Evolutionary conservation across 1,139 yeast genomes (phyloP), one percentile per base, ranked within the genome.

Genomic region (Magnusiomyces fungicola): DNA sequence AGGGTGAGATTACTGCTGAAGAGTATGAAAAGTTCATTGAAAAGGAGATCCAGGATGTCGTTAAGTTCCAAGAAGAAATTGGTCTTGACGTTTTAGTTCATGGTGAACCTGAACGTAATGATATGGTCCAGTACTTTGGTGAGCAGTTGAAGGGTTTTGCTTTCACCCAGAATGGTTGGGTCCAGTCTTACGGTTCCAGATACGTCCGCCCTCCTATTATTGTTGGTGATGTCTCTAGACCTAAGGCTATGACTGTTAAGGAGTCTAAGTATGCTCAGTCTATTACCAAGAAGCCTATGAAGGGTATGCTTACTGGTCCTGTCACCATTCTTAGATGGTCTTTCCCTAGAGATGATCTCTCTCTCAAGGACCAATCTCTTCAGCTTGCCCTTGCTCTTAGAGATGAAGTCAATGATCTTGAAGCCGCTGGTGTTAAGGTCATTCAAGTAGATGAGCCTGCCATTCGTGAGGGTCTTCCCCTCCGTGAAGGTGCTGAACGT

Each of bases 291-390:
- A 85, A 85, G 78, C 97, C 97, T 70, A 85, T 92, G 82, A 92
- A 92, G 83, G 98, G 98, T 86, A 92, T 92, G 98, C 85, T 92
- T 73, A 90, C 98, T 70, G 98, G 98, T 76, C 98, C 98, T 71
- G 95, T 92, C 65, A 92, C 98, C 67, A 88, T 95, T 75, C 83
- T 92, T 72, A 88, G 98, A 83, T 92, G 98, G 98, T 92, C 98
- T 66, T 92, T 92, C 97, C 98, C 98, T 78, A 88, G 98, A 83
- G 94, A 90, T 70, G 98, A 92, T 68, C 85, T 92, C 63, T 79
- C 96, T 60, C 94, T 87, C 76, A 81, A 87, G 79, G 79, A 82
- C 61, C 98, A 92, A 80, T 90, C 97, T 65, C 80, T 87, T 72
- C 98, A 92, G 81, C 85, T 92, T 71, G 95, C 96, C 70, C 79